Base-by-base conservation (phyloP, 768 basidiomycete species). In the Calocera cornea region DNA sequence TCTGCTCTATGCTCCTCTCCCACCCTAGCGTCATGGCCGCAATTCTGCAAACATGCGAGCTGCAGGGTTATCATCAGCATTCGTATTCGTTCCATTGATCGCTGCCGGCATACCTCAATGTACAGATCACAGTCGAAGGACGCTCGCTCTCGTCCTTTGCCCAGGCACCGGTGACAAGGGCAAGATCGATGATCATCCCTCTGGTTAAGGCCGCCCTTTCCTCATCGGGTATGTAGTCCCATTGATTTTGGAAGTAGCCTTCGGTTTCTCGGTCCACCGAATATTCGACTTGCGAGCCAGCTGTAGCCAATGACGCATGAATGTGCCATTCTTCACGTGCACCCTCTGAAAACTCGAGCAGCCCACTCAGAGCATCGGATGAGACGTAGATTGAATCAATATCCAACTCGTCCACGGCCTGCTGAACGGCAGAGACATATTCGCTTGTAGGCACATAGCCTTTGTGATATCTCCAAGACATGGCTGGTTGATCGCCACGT, bases 131-230 rank as follows among this genome's bases (percentile, higher is more conserved):
- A 24, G 83, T 84, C 16, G 79, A 79, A 0, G 87, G 86, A 19
- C 74, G 72, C 2, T 80, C 73, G 41, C 83, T 82, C 16, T 76
- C 76, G 8, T 76, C 71, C 69, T 74, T 75, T 1, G 79, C 19
- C 88, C 88, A 89, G 44, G 85, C 71, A 17, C 88, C 88, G 66
- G 81, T 83, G 29, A 88, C 68, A 72, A 88, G 68, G 12, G 88
- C 87, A 68, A 88, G 81, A 74, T 89, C 88, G 5, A 88, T 83
- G 60, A 89, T 73, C 79, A 85, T 83, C 1, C 87, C 88, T 63
- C 78, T 79, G 19, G 87, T 88, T 31, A 83, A 79, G n/a, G 71
- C 72, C 17, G 82, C 74, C 66, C 86, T 76, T 24, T 60, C 27
- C 31, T 33, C 31, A 7, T 29, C 67, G n/a, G 75, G 71, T 24